phyloP scores from a whole-genome alignment of 805 yeast species.

The Pichia kluyveri region DNA sequence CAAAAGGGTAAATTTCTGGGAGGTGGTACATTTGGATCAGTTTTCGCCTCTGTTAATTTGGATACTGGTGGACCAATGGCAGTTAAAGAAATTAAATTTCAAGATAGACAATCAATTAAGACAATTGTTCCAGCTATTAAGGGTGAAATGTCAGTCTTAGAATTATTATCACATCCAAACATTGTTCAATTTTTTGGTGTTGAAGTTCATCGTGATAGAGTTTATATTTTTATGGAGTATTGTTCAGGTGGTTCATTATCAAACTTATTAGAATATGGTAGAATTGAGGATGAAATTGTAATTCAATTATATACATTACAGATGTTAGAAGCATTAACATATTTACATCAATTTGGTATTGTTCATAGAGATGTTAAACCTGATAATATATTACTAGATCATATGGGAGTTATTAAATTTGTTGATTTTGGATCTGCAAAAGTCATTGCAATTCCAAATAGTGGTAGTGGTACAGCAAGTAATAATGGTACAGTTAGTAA shows the following conservation, averaged over 20 bases:
- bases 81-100: conserved; percentile 89
- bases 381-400: conserved; percentile 83
- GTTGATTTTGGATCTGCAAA: conserved; percentile 98
- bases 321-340: conserved; percentile 91
- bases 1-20: conserved; percentile 92
- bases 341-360: conserved; percentile 87
- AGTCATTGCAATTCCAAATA: conserved; percentile 49
- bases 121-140: conserved; percentile 81
- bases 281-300: conserved; percentile 92
- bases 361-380: conserved; percentile 98
- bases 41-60: conserved; percentile 82
- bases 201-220: conserved; percentile 92
- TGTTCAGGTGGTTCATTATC: conserved; percentile 95
- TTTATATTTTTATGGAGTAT: conserved; percentile 93
- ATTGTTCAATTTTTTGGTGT: conserved; percentile 95
- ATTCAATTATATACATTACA: conserved; percentile 85
- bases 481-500: neutral
- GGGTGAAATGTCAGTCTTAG: conserved; percentile 94
- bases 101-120: conserved; percentile 76
- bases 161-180: conserved; percentile 92
- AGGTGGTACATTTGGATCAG: conserved; percentile 93
- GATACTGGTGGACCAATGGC: conserved; percentile 97
- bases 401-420: conserved; percentile 85
- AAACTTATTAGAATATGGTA: conserved; percentile 75
- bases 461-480: conserved; percentile 3